Evolutionary conservation across 2,329 filamentous ascomycete genomes (phyloP).

Genomic region (Penicillium sp.): DNA sequence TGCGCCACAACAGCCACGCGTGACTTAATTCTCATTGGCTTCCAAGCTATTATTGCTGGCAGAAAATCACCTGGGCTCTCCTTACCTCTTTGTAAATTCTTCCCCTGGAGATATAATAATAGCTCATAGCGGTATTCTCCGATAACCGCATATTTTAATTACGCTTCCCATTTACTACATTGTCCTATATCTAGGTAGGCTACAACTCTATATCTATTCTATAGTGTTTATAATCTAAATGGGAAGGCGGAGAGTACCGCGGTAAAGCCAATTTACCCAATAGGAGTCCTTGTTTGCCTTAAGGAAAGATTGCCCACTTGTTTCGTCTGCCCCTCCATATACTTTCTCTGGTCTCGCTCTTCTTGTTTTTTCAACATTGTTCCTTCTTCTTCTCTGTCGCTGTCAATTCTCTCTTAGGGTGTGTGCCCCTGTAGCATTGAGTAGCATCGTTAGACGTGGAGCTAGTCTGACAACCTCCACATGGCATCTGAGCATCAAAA

Average conservation of each 20-base stretch:
- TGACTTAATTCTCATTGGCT: background rate
- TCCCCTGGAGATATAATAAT: background rate
- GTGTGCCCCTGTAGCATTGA: background rate
- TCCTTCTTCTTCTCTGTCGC: background rate
- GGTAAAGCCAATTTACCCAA: background rate
- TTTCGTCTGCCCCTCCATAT: slow-evolving; percentile 10
- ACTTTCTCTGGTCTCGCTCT: background rate
- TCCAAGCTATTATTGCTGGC: background rate
- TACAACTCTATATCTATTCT: background rate
- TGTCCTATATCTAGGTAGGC: background rate
- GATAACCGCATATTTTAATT: background rate
- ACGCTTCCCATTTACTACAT: background rate
- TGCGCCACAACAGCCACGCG: background rate
- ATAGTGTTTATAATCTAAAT: background rate
- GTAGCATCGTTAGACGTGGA: background rate
- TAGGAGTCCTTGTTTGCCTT: background rate
- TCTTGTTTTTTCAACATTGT: background rate
- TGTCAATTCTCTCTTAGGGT: background rate
- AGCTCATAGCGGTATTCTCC: background rate
- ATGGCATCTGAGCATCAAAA: slow-evolving; percentile 11
- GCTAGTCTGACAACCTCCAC: background rate
- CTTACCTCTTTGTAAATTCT: background rate
- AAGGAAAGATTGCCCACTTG: background rate
- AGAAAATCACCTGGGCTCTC: background rate
- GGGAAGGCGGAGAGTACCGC: background rate